phyloP scores from a whole-genome alignment of 352 stramenopile genomes.

The Albugo candida region DNA sequence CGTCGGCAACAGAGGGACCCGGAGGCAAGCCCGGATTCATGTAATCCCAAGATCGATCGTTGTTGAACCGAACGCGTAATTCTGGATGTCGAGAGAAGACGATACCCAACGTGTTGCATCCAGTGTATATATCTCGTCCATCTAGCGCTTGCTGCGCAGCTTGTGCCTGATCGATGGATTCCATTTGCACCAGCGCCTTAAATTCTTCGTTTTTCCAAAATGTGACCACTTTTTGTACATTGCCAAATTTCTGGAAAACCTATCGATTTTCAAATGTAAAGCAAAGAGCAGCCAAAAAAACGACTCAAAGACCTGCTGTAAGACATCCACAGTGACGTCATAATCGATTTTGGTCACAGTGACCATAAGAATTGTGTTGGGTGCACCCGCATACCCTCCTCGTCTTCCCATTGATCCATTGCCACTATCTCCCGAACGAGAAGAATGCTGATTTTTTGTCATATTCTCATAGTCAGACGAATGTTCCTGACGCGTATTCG shows the following conservation, averaged over 20 bases:
- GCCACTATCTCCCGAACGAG: conserved; percentile 8
- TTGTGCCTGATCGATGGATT: conserved; percentile 45
- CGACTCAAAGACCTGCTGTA: conserved; percentile 30
- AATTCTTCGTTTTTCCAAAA: conserved; percentile 73
- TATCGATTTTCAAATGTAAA: conserved; percentile 4
- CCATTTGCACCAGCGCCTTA: conserved; percentile 64
- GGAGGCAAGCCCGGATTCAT: conserved; percentile 52
- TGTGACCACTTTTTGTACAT: conserved; percentile 61
- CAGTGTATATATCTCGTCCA: conserved; percentile 71
- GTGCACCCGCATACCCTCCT: conserved; percentile 17
- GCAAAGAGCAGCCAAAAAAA: neutral
- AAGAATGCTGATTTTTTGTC: conserved; percentile 3
- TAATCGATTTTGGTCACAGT: conserved; percentile 69
- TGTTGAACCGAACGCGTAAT: conserved; percentile 58
- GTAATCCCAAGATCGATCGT: conserved; percentile 47
- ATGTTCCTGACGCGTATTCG: neutral
- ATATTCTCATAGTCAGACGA: neutral
- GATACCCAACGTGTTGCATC: conserved; percentile 66
- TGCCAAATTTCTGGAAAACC: conserved; percentile 73
- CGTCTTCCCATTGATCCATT: conserved; percentile 5
- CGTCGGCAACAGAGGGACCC: conserved; percentile 9
- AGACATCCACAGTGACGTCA: conserved; percentile 56
- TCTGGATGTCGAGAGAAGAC: conserved; percentile 53
- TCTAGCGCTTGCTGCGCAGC: conserved; percentile 48
- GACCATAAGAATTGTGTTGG: conserved; percentile 62